These are phyloP conservation scores for Apiospora marii DNA, from an alignment of 2,329 filamentous ascomycete species.

Conservation along the genomic window DNA sequence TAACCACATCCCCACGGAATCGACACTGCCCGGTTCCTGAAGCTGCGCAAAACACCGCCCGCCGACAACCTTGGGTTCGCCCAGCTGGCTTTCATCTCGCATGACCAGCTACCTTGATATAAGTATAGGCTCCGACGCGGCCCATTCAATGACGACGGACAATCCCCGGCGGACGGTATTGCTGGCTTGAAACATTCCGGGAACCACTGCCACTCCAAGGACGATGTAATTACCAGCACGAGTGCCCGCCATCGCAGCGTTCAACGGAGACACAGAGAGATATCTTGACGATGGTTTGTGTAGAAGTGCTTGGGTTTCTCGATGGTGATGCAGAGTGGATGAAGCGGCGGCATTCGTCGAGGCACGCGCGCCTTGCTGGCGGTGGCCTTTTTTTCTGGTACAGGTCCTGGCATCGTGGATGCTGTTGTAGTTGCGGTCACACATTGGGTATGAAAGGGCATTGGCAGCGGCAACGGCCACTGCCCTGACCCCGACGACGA, in stretches of 20 bases:
- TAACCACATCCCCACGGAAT: neutral
- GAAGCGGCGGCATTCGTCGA: slow-evolving; percentile 30
- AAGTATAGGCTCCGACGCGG: slow-evolving; percentile 33
- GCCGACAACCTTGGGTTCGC: slow-evolving; percentile 30
- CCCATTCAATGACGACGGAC: neutral
- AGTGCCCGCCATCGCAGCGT: too few species aligned
- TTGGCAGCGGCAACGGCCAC: slow-evolving; percentile 25
- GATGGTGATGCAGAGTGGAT: too few species aligned
- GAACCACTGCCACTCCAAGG: too few species aligned
- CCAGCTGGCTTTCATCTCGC: slow-evolving; percentile 36
- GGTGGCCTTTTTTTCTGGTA: slow-evolving; percentile 28
- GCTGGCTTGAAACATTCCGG: too few species aligned
- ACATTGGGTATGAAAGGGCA: slow-evolving; percentile 36
- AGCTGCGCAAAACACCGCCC: slow-evolving; percentile 35
- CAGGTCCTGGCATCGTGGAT: slow-evolving; percentile 30
- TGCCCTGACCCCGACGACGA: slow-evolving; percentile 25
- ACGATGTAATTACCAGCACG: too few species aligned
- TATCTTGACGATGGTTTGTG: too few species aligned
- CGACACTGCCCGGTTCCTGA: slow-evolving; percentile 27
- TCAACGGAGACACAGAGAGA: too few species aligned
- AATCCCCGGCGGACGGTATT: too few species aligned
- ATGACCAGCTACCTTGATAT: slow-evolving; percentile 26
- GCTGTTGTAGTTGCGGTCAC: slow-evolving; percentile 36
- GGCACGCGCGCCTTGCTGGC: slow-evolving; percentile 32
- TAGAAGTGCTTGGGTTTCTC: too few species aligned